Percentiles rank a stretch among this genome's conserved stretches.
Evolutionary conservation across 257 asterid genomes (phyloP).

Genomic region (Verbena officinalis): DNA sequence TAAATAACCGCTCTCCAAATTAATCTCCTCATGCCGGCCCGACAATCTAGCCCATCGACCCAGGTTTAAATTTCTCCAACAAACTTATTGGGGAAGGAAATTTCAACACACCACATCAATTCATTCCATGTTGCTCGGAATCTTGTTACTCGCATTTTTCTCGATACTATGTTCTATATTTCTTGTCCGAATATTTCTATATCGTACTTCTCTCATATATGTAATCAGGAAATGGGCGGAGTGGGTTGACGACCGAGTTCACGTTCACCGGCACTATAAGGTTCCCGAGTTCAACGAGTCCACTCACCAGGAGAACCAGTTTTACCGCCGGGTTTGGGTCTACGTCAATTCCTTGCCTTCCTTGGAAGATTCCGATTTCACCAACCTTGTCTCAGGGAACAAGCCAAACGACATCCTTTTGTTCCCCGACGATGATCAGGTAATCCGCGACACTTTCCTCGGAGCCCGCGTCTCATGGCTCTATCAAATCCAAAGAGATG

Average conservation of each 20-base stretch:
- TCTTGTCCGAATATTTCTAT: slow-evolving; percentile 39
- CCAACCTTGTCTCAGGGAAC: slow-evolving; percentile 47
- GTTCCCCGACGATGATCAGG: slow-evolving; percentile 43
- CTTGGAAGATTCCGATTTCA: slow-evolving; percentile 53
- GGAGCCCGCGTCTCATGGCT: slow-evolving; percentile 54
- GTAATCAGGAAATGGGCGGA: slow-evolving; percentile 38
- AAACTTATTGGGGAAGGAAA: too few relatives aligned
- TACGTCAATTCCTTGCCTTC: slow-evolving; percentile 47
- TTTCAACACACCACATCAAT: not conserved
- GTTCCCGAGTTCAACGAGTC: slow-evolving; percentile 51
- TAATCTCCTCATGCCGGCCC: not conserved
- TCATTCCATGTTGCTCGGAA: slow-evolving; percentile 29
- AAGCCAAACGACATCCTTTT: slow-evolving; percentile 40
- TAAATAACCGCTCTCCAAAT: not conserved
- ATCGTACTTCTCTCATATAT: slow-evolving; percentile 46
- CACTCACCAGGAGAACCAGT: slow-evolving; percentile 45
- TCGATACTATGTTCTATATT: slow-evolving; percentile 12
- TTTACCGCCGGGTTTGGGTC: slow-evolving; percentile 41
- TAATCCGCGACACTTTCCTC: slow-evolving; percentile 46
- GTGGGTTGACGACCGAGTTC: slow-evolving; percentile 49
- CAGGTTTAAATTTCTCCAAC: too few relatives aligned
- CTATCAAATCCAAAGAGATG: slow-evolving; percentile 6
- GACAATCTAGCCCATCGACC: too few relatives aligned
- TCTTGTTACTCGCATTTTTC: slow-evolving; percentile 15
- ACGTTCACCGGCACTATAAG: slow-evolving; percentile 52